A percentile compares a stretch with the other conserved stretches of the same genome.
Conservation (phyloP, 352 stramenopile genomes). For the Thalassiosira livingstoniorum region DNA sequence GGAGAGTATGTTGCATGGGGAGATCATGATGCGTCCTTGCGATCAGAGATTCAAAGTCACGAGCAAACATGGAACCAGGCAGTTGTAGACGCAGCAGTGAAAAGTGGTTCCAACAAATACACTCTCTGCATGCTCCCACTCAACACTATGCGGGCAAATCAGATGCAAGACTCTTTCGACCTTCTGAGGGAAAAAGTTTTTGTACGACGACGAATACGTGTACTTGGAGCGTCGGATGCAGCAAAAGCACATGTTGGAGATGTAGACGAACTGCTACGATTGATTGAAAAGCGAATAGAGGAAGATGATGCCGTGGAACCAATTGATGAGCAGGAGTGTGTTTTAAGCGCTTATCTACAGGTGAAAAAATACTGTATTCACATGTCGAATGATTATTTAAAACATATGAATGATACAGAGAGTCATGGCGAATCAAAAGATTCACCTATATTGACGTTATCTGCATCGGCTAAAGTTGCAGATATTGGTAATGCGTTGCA, state of each 20-base stretch:
- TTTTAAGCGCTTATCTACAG: slow-evolving; percentile 60
- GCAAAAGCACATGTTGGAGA: slow-evolving; percentile 63
- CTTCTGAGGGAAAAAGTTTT: slow-evolving; percentile 72
- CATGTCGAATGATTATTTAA: slow-evolving; percentile 52
- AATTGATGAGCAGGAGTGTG: slow-evolving; percentile 57
- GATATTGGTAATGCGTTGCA: slow-evolving; percentile 66
- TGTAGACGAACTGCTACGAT: slow-evolving; percentile 63
- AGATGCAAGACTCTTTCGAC: slow-evolving; percentile 59
- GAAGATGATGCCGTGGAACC: slow-evolving; percentile 21
- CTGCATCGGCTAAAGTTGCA: slow-evolving; percentile 44
- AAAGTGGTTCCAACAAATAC: slow-evolving; percentile 58
- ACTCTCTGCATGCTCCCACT: slow-evolving; percentile 65
- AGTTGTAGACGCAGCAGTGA: slow-evolving; percentile 39
- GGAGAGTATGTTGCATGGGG: slow-evolving; percentile 62
- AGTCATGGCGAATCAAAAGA: background rate
- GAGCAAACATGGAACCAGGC: slow-evolving; percentile 59
- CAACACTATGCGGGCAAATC: slow-evolving; percentile 56
- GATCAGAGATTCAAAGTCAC: slow-evolving; percentile 43
- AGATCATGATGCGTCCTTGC: slow-evolving; percentile 33
- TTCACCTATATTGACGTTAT: slow-evolving; percentile 30
- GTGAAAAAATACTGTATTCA: slow-evolving; percentile 64
- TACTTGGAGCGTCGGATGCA: slow-evolving; percentile 53
- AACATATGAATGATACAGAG: slow-evolving; percentile 38
- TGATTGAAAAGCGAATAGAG: slow-evolving; percentile 47
- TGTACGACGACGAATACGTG: slow-evolving; percentile 53